Base-by-base conservation (phyloP, 1,284 basidiomycete genomes). In the Trichosporon coremiiforme region DNA sequence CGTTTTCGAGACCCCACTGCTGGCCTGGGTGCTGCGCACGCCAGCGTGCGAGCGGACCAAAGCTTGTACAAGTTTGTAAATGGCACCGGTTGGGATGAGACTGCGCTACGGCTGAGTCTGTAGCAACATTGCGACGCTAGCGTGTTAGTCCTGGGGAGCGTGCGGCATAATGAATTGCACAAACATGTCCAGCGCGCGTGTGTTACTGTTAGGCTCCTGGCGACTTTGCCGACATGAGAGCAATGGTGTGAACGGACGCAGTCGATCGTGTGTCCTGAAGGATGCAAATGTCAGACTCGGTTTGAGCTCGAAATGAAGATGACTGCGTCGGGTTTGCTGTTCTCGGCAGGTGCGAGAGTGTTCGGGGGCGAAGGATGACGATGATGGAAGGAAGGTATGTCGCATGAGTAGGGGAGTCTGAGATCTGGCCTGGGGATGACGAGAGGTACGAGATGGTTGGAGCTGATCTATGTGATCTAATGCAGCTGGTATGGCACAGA, bases 371-470 rank as follows among this genome's bases (percentile, higher is more conserved):
- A 7, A n/a, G 41, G 41, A 45, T 45, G 41, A 45, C 41, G 41
- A n/a, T 45, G 41, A 45, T 45, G 41, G 41, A 45, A 45, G 41
- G 41, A 45, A 45, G 41, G 41, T 45, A 45, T 45, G 41, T 45
- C 41, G 41, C 41, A 45, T 45, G 41, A 45, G 41, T 45, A 45
- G 41, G 41, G 41, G 41, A 5, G 17, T 5, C 6, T 35, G 2
- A 2, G 41, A 45, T 45, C 41, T 45, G 41, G 17, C 41, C 8
- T 10, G 41, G 41, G 41, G 6, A 45, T 45, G 41, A 45, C 41
- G 41, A 45, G 41, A 45, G 41, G 17, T 45, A 45, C 41, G 41
- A 45, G 41, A 45, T 45, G 17, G 41, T 13, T n/a, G 41, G 41
- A 45, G 41, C 41, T 7, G 41, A 1, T 4, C n/a, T 10, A 17